These are phyloP conservation scores for Dothiorella sarmentorum DNA, from an alignment of 2,329 filamentous ascomycete species.

Conservation along the genomic window DNA sequence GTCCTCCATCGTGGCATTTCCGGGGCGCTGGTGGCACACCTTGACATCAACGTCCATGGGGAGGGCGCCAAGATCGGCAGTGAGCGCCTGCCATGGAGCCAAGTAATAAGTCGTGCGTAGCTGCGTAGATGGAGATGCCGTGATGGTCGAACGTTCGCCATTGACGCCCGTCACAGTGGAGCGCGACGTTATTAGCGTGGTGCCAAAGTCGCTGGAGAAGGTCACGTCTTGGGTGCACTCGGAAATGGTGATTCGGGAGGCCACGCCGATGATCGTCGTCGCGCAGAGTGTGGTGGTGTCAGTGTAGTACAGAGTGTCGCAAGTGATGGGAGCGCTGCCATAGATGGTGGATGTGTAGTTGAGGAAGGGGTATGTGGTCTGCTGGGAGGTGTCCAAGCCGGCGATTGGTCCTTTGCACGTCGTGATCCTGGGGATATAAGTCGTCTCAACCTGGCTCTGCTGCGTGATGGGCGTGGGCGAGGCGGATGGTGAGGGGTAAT, in stretches of 20 bases:
- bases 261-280: slow-evolving; percentile 42
- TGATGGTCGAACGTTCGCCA: slow-evolving; percentile 26
- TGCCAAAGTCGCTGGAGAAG: slow-evolving; percentile 46
- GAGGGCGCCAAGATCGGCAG: slow-evolving; percentile 29
- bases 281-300: slow-evolving; percentile 43
- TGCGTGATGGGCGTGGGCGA: slow-evolving; percentile 38
- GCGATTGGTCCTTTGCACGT: slow-evolving; percentile 41
- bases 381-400: slow-evolving; percentile 26
- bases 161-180: slow-evolving; percentile 24
- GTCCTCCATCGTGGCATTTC: slow-evolving; percentile 34
- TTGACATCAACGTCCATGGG: slow-evolving; percentile 42
- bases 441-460: slow-evolving; percentile 44
- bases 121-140: slow-evolving; percentile 37
- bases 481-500: slow-evolving; percentile 33
- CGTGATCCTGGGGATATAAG: slow-evolving; percentile 42
- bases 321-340: slow-evolving; percentile 27
- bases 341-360: slow-evolving; percentile 36
- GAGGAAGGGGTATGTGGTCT: slow-evolving; percentile 31
- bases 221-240: slow-evolving; percentile 45
- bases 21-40: slow-evolving; percentile 35
- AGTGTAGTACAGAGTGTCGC: slow-evolving; percentile 40
- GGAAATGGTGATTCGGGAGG: slow-evolving; percentile 39
- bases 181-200: slow-evolving; percentile 38
- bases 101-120: slow-evolving; percentile 43
- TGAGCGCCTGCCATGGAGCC: slow-evolving; percentile 44